Conservation (phyloP, 805 yeast genomes). For the Ogataea paradorogensis region DNA sequence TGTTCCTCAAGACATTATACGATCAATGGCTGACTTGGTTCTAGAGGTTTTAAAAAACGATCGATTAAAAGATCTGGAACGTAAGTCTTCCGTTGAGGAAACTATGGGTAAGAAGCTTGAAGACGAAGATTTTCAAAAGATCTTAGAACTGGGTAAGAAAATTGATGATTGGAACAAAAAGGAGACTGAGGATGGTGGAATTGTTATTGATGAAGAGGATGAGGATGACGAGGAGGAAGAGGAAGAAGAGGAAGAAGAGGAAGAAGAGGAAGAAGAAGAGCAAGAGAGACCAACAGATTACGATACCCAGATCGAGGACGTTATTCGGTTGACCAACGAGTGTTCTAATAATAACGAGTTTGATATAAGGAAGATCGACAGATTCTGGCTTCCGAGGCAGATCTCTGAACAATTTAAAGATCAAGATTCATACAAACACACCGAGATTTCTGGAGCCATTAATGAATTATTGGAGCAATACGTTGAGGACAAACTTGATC, state of each 20-base stretch:
- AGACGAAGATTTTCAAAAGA: conserved; percentile 44
- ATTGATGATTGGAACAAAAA: conserved; percentile 47
- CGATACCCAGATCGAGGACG: conserved; percentile 19
- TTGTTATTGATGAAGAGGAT: conserved; percentile 41
- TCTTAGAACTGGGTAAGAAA: conserved; percentile 41
- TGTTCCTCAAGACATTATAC: conserved; percentile 67
- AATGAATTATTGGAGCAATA: conserved; percentile 38
- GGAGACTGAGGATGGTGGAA: conserved; percentile 30
- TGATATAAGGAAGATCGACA: conserved; percentile 28
- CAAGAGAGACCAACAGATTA: conserved; percentile 31
- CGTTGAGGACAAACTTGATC: conserved; percentile 27
- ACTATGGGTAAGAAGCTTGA: conserved; percentile 42
- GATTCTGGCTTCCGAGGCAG: conserved; percentile 52
- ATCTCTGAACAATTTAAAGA: conserved; percentile 35
- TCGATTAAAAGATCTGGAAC: conserved; percentile 38
- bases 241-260: conserved; percentile 31
- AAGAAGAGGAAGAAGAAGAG: conserved; percentile 27
- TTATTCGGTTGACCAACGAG: background rate
- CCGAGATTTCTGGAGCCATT: conserved; percentile 39
- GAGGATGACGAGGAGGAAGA: conserved; percentile 33
- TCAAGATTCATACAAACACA: conserved; percentile 37
- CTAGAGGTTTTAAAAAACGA: conserved; percentile 54
- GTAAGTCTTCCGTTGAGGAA: conserved; percentile 49
- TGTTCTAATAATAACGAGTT: conserved; percentile 18
- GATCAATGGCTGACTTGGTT: conserved; percentile 68